Base-by-base conservation (phyloP, 2,329 filamentous ascomycete genomes). In the Chrysoporthe deuterocubensis region DNA sequence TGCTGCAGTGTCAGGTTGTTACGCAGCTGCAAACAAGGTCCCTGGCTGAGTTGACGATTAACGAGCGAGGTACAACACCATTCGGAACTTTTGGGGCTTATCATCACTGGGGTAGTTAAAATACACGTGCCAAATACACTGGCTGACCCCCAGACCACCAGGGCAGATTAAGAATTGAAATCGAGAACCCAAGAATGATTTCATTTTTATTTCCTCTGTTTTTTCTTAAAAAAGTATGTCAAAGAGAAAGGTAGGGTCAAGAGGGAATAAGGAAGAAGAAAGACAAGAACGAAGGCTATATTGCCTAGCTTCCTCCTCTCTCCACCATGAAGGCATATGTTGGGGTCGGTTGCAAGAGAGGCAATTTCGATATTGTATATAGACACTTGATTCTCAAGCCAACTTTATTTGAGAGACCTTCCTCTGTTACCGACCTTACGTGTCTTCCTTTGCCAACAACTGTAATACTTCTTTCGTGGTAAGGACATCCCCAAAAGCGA, bases 401-500 rank as follows among this genome's bases (percentile, higher is more conserved):
- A 26, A 26, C 11, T 11, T 56, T 14, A 14, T 32, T 32, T 11
- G 52, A 32, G 52, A 14, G 5, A 13, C 14, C 46, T 50, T 7
- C 46, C 46, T 50, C n/a, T 50, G 46, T 21, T 50, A 26, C 26
- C 26, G n/a, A 21, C 46, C 46, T 50, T 26, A 40, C 13, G n/a
- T 16, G 21, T 44, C 40, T 26, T 44, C n/a, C 21, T 40, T 60
- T 37, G 4, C 26, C 57, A 60, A 44, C 37, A 26, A 7, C n/a
- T 26, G 16, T 13, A 60, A 26, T 21, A 42, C 37, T 40, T 65
- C 62, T 7, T 48, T 40, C 8, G 62, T 68, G 8, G 57, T 50
- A 34, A 67, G 40, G 7, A 70, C 64, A 21, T 65, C 50, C 5
- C 79, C 78, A 73, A 76, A 81, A 7, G 75, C 78, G 69, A 75